Percentiles rank a stretch among this genome's conserved stretches.
Evolutionary conservation across 2,329 filamentous ascomycete genomes (phyloP).

Genomic region (Shiraia sp.): DNA sequence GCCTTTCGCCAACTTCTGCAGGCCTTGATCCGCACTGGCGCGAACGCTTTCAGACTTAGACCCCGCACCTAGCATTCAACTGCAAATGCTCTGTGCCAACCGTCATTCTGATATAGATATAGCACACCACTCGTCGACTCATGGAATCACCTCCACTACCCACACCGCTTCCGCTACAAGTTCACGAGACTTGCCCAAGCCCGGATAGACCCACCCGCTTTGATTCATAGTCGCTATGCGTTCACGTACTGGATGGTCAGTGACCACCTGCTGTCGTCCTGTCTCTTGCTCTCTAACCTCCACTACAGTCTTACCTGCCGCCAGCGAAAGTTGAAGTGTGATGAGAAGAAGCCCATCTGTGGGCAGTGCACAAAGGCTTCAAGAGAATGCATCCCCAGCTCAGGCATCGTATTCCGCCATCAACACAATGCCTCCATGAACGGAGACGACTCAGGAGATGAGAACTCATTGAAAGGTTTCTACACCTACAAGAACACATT

Average conservation of each 20-base stretch:
- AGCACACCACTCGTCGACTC: constrained; percentile 28
- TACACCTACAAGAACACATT: constrained; percentile 71
- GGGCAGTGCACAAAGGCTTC: constrained; percentile 64
- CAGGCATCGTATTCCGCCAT: constrained; percentile 68
- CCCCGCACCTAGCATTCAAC: constrained; percentile 38
- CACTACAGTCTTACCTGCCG: constrained; percentile 55
- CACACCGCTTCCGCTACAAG: constrained; percentile 24
- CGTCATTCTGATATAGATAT: constrained; percentile 36
- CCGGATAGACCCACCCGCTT: constrained; percentile 18
- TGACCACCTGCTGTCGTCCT: constrained; percentile 4
- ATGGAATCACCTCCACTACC: constrained; percentile 26
- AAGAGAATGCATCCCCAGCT: constrained; percentile 63
- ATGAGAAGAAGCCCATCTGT: constrained; percentile 64
- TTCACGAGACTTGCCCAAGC: constrained; percentile 15
- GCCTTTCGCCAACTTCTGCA: constrained; percentile 25
- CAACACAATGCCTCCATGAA: constrained; percentile 73
- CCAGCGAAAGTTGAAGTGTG: constrained; percentile 66
- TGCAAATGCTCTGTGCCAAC: constrained; percentile 7
- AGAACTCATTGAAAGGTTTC: constrained; percentile 61
- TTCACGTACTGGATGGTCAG: constrained; percentile 47
- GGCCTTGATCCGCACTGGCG: constrained; percentile 35
- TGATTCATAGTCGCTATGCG: constrained; percentile 32
- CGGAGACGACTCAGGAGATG: constrained; percentile 48
- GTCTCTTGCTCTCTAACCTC: constrained; percentile 12
- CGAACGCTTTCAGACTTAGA: constrained; percentile 39